Evolutionary conservation across 345 rosid genomes (phyloP).

Genomic region (Ceriops decandra): DNA sequence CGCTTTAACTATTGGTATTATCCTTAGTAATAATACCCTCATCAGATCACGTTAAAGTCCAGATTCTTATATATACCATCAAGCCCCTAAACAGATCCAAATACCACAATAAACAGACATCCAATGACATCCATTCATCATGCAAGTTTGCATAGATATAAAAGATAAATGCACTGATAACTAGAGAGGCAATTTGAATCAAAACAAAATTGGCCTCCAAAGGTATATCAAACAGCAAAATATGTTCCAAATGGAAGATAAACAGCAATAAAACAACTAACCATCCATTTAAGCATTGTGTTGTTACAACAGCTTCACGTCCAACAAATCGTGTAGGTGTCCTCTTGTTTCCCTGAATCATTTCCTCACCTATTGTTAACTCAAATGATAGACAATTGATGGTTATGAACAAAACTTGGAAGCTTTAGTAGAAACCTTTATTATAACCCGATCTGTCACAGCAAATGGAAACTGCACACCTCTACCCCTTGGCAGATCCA

Average conservation of each 20-base stretch:
- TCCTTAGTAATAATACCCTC: no score
- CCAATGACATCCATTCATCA: neutral
- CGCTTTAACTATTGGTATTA: neutral
- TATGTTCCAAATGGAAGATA: neutral
- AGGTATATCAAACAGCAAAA: neutral
- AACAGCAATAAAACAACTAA: slow-evolving; percentile 29
- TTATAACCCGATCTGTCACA: slow-evolving; percentile 79
- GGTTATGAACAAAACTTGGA: slow-evolving; percentile 1
- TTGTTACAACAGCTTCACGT: slow-evolving; percentile 83
- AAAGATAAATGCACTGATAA: neutral
- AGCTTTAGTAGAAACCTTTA: slow-evolving; percentile 57
- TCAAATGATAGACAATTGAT: slow-evolving; percentile 5
- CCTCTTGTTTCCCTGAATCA: slow-evolving; percentile 87
- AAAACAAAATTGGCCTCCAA: neutral
- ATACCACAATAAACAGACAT: neutral
- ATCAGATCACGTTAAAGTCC: no score
- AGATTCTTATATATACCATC: no score
- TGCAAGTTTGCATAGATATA: neutral
- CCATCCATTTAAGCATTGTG: slow-evolving; percentile 98
- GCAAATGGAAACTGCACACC: slow-evolving; percentile 87
- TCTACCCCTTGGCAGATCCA: slow-evolving; percentile 57
- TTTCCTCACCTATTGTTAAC: slow-evolving; percentile 14
- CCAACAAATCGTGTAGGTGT: slow-evolving; percentile 91
- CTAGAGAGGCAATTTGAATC: neutral
- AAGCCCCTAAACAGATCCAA: no score